Evolutionary conservation across 2,329 filamentous ascomycete species (phyloP), one percentile per base, ranked within the genome.

Genomic region (Ophiosphaerella herpotricha): DNA sequence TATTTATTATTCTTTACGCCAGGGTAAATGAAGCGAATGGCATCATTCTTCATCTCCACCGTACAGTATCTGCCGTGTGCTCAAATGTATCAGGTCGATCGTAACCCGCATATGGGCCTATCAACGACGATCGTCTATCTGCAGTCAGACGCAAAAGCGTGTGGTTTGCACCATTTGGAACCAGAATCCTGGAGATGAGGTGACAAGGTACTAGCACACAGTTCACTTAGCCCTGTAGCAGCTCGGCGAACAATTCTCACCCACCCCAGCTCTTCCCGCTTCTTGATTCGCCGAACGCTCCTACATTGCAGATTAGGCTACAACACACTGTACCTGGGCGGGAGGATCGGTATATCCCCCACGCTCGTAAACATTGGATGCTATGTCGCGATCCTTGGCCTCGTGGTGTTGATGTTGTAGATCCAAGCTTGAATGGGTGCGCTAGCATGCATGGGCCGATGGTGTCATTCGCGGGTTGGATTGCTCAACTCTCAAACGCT

Each of bases 331-430:
- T 29, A 29, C 26, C 21, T 45, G 54, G 54, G 43, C 43, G 26
- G 29, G 12, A 21, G 26, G 23, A 11, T 18, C 8, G 5, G 14
- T 48, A 46, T 52, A 32, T 31, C n/a, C 34, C 36, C 33, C 21
- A 29, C 11, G 54, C 56, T 60, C 59, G 63, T 51, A 56, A 66
- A 60, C 44, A 53, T 48, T 56, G 59, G 58, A 58, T 42, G 52
- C 48, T 31, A 67, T 68, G 62, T 63, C 63, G 59, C 48, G 54
- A 62, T 64, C 34, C 54, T 62, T 64, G 58, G 57, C 52, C n/a
- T 46, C 53, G 42, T 60, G 54, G 58, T 61, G 53, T 56, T 50
- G 48, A 40, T 16, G 16, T 14, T 50, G 63, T 48, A 39, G 63
- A 68, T 66, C 64, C 29, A 33, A 29, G 23, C 61, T 34, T 6